Percentiles rank a stretch among this genome's conserved stretches.
phyloP scores from a whole-genome alignment of 1,284 basidiomycete genomes.

The Naganishia sp. region DNA sequence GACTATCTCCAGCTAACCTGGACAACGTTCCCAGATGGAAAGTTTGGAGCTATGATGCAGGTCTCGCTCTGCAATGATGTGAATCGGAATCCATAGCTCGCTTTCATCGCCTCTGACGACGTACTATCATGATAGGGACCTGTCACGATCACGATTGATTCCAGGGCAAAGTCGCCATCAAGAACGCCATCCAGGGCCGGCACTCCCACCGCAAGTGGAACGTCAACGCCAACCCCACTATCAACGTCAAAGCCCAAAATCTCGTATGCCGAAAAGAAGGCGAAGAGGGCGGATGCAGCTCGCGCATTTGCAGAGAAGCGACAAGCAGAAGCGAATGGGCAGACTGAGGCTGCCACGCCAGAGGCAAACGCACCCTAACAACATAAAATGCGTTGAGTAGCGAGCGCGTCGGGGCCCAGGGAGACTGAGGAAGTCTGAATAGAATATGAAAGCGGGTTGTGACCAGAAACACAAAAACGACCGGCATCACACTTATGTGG shows the following conservation, averaged over 20 bases:
- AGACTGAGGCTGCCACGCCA: neutral
- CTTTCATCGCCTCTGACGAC: constrained; percentile 16
- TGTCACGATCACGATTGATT: constrained; percentile 75
- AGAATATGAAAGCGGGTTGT: no score
- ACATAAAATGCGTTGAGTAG: neutral
- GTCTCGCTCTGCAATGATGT: constrained; percentile 83
- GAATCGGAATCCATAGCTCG: constrained; percentile 36
- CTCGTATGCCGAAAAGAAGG: constrained; percentile 16
- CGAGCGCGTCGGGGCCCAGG: neutral
- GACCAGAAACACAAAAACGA: no score
- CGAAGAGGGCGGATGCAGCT: constrained; percentile 19
- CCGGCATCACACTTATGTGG: no score
- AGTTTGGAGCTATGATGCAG: constrained; percentile 91
- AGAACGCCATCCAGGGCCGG: constrained; percentile 40
- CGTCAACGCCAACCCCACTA: neutral
- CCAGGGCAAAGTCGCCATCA: constrained; percentile 34
- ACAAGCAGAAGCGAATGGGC: neutral
- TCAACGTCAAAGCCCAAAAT: neutral
- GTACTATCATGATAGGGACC: constrained; percentile 62
- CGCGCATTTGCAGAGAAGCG: constrained; percentile 5
- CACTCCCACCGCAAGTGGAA: constrained; percentile 34
- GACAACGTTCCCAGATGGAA: constrained; percentile 64
- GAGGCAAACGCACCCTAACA: neutral
- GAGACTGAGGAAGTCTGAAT: neutral
- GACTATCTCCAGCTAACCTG: constrained; percentile 7